These are phyloP conservation scores for Microthyrium microscopicum DNA, from an alignment of 2,329 filamentous ascomycete species.

Conservation along the genomic window DNA sequence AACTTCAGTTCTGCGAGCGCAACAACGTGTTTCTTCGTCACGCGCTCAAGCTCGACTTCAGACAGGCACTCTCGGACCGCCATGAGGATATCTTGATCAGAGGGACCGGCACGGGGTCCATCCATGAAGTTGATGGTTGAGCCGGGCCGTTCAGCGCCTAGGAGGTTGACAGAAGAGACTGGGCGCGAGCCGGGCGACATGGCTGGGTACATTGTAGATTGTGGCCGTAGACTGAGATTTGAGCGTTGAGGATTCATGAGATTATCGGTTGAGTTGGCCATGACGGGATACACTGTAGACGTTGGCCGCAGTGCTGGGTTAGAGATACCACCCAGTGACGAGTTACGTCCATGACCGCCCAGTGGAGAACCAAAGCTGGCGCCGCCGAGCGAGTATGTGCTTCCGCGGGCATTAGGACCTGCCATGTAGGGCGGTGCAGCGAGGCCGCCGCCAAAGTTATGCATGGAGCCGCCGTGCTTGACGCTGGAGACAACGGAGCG, in stretches of 20 bases:
- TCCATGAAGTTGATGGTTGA: conserved; percentile 41
- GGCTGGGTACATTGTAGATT: conserved; percentile 19
- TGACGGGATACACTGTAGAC: too few species aligned
- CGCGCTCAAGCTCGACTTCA: conserved; percentile 88
- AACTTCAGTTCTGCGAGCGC: conserved; percentile 85
- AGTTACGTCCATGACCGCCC: too few species aligned
- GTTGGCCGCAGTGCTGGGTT: too few species aligned
- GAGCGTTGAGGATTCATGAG: too few species aligned
- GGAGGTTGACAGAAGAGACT: conserved; percentile 24
- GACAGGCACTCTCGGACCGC: conserved; percentile 67
- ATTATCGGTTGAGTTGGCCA: conserved; percentile 2
- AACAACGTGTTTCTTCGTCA: conserved; percentile 86
- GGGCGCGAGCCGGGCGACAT: conserved; percentile 26
- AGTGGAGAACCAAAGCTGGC: too few species aligned
- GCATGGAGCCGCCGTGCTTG: too few species aligned
- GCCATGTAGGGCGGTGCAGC: too few species aligned
- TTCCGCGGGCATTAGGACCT: too few species aligned
- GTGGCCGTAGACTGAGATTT: background rate
- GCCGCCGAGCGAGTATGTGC: too few species aligned
- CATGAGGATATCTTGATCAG: conserved; percentile 65
- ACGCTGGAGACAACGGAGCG: too few species aligned
- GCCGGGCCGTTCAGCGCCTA: conserved; percentile 30
- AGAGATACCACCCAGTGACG: too few species aligned
- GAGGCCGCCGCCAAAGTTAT: too few species aligned
- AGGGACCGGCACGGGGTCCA: conserved; percentile 41